Evolutionary conservation across 228 moss, liverwort and hornwort species (phyloP).

Genomic region (Sphagnum magellanicum): DNA sequence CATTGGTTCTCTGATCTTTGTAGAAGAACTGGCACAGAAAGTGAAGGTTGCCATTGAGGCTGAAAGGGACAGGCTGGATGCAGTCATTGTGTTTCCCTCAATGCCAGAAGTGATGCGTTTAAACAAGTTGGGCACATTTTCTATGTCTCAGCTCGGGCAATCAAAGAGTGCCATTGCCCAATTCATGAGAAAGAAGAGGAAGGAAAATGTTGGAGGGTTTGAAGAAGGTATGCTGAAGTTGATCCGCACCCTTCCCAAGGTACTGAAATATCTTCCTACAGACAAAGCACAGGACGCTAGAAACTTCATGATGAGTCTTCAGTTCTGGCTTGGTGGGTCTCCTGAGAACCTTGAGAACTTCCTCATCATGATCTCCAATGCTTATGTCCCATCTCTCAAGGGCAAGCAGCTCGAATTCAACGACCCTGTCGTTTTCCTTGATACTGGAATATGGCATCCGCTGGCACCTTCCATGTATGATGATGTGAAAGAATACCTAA

Average conservation of each 20-base stretch:
- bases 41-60: constrained; percentile 74
- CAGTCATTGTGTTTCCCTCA: constrained; percentile 88
- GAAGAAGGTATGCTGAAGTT: constrained; percentile 98
- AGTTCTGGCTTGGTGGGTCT: constrained; percentile 98
- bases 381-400: constrained; percentile 72
- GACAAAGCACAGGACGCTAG: constrained; percentile 94
- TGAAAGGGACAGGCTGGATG: constrained; percentile 82
- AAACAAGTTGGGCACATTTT: constrained; percentile 94
- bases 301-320: constrained; percentile 98
- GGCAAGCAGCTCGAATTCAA: constrained; percentile 37
- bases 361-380: constrained; percentile 83
- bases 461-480: constrained; percentile 95
- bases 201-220: constrained; percentile 92
- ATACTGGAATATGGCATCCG: constrained; percentile 96
- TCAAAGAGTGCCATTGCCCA: constrained; percentile 97
- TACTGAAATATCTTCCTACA: constrained; percentile 81
- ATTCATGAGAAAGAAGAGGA: constrained; percentile 90
- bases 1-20: constrained; percentile 94
- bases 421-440: constrained; percentile 80
- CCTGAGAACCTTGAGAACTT: constrained; percentile 98
- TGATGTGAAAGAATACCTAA: constrained; percentile 91
- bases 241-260: constrained; percentile 85
- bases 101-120: constrained; percentile 98
- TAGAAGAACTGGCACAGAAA: constrained; percentile 87
- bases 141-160: constrained; percentile 95